Base-by-base conservation (phyloP, 2,329 filamentous ascomycete species). In the Botrytis galanthina region DNA sequence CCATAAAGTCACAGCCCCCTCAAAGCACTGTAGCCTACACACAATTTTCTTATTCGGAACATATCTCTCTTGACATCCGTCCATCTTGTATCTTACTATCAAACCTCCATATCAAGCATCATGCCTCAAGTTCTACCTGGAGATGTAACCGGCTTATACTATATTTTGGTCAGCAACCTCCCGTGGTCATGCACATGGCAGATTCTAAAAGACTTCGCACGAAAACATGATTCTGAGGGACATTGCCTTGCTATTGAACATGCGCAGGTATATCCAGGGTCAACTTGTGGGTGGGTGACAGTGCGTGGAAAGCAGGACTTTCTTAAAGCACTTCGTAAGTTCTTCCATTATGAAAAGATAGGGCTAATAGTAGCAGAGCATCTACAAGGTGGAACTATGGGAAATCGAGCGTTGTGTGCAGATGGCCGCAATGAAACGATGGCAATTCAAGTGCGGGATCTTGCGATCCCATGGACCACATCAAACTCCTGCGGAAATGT, bases 141-240 rank as follows among this genome's bases (percentile, higher is more conserved):
- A 35, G 54, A 75, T 44, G 16, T 60, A 4, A 76, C 75, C 10
- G 74, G 74, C 1, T 20, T 74, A 18, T 76, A 75, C 26, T 75
- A 76, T 42, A 75, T 76, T 44, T 35, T 71, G 10, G 70, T 75
- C 39, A 68, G 66, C 6, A 67, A 67, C n/a, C 51, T 75, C 4
- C 74, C 77, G 29, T 80, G 77, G 76, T 72, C 75, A 22, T 70
- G 64, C 29, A 74, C 77, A 37, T 79, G 78, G 78, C 78, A 79
- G 64, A 75, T 64, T 9, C 35, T 80, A 22, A 79, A 80, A 51
- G 78, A 79, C 60, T 78, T 78, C 62, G 71, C 77, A 16, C 67
- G 77, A 46, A 75, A 77, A 63, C 64, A 61, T 57, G 70, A 76
- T 26, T 29, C 54, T 39, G 69, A 76, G 73, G 76, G 75, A 6